A percentile compares a stretch with the other conserved stretches of the same genome.
Conservation (phyloP, 257 asterid genomes). For the Solanum habrochaites region DNA sequence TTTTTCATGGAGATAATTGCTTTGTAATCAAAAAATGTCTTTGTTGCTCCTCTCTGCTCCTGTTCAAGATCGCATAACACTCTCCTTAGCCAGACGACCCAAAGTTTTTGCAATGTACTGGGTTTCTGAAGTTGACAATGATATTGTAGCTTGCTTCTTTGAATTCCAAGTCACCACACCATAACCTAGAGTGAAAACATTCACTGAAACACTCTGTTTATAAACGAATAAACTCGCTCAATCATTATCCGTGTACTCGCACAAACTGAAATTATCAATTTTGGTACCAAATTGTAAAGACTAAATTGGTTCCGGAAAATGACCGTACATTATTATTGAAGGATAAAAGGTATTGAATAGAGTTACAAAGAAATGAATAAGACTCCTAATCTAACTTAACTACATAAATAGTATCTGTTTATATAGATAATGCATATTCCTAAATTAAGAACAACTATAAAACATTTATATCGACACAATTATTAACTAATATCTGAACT, state of each 20-base stretch:
- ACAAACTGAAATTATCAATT: background rate
- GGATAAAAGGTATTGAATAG: too few species aligned
- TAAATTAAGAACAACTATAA: too few species aligned
- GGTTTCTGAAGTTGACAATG: background rate
- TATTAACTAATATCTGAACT: too few species aligned
- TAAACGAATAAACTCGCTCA: background rate
- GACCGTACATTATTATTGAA: too few species aligned
- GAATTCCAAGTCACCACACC: background rate
- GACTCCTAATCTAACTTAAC: too few species aligned
- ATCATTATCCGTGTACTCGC: background rate
- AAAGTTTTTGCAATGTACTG: background rate
- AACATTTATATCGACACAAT: too few species aligned
- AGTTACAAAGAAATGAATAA: too few species aligned
- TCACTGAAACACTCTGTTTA: background rate
- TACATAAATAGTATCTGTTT: too few species aligned
- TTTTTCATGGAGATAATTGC: background rate
- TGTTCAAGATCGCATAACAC: background rate
- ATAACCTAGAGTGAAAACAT: background rate
- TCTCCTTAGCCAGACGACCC: too few species aligned
- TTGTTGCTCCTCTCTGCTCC: background rate
- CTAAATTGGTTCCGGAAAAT: too few species aligned
- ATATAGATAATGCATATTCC: too few species aligned
- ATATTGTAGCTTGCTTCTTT: background rate
- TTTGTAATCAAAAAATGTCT: background rate
- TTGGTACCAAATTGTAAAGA: background rate